A percentile compares a stretch with the other conserved stretches of the same genome.
These are phyloP conservation scores for Fusarium tuaranense DNA, from an alignment of 2,329 filamentous ascomycete species.

Conservation along the genomic window DNA sequence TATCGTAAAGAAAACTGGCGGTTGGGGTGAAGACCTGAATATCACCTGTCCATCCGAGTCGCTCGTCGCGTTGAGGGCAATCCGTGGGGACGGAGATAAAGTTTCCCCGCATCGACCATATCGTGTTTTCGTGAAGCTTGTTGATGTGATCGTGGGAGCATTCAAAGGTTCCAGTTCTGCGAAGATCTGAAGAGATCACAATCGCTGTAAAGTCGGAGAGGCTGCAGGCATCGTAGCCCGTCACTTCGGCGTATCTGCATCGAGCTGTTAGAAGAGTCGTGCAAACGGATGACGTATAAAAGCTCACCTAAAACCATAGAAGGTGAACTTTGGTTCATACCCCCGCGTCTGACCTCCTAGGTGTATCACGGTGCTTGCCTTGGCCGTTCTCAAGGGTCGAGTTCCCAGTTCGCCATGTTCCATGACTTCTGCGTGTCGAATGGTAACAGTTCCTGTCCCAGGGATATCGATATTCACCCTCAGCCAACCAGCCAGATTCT, in stretches of 20 bases:
- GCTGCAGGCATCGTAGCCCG: background rate
- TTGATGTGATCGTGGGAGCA: background rate
- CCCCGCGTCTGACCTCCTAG: background rate
- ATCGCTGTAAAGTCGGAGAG: background rate
- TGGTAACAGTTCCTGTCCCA: background rate
- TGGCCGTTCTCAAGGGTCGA: background rate
- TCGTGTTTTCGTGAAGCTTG: background rate
- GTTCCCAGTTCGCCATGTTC: background rate
- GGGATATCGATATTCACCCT: background rate
- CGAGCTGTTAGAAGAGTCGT: background rate
- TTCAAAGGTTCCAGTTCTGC: background rate
- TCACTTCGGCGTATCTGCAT: background rate
- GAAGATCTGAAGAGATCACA: background rate
- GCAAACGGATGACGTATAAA: background rate
- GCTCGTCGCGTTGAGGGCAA: background rate
- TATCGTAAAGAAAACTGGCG: background rate
- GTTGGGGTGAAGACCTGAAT: background rate
- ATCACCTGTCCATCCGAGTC: background rate
- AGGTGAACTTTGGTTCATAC: background rate
- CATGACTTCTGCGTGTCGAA: background rate
- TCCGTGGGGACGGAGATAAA: background rate
- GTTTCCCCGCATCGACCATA: background rate
- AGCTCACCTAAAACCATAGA: background rate
- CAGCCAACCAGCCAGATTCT: background rate
- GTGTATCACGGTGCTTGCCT: background rate